Evolutionary conservation across 768 basidiomycete genomes (phyloP).

Genomic region (Auricularia sp.): DNA sequence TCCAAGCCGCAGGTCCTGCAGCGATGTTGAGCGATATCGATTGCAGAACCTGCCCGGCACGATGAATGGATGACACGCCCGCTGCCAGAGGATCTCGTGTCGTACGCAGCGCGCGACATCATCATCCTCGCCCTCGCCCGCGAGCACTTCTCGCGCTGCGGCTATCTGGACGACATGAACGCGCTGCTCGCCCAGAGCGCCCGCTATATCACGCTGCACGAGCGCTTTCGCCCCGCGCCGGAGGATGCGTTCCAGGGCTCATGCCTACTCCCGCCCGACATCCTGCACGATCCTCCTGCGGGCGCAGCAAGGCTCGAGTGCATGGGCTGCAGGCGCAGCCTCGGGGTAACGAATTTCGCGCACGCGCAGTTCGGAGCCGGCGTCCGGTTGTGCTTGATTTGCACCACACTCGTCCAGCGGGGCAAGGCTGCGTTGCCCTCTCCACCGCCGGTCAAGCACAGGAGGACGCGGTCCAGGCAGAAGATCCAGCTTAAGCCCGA

Average conservation of each 20-base stretch:
- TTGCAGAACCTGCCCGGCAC: slow-evolving; percentile 10
- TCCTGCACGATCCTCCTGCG: neutral
- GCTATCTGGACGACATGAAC: slow-evolving; percentile 9
- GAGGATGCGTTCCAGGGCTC: neutral
- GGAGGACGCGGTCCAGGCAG: too few species aligned
- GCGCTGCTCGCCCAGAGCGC: slow-evolving; percentile 10
- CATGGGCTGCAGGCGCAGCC: neutral
- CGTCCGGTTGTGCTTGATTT: too few species aligned
- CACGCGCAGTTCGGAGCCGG: neutral
- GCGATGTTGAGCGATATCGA: neutral
- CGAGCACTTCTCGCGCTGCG: slow-evolving; percentile 19
- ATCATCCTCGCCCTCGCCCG: slow-evolving; percentile 28
- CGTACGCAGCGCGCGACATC: slow-evolving; percentile 35
- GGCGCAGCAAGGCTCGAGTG: neutral
- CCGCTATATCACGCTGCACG: slow-evolving; percentile 13
- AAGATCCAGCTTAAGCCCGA: too few species aligned
- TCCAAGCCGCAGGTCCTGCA: too few species aligned
- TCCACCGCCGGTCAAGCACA: too few species aligned
- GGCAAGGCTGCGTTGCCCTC: too few species aligned
- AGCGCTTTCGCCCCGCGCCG: neutral
- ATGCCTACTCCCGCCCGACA: neutral
- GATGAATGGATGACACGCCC: slow-evolving; percentile 35
- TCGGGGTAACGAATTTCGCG: neutral
- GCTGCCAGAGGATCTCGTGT: slow-evolving; percentile 23
- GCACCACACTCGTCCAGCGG: too few species aligned